Evolutionary conservation across 139 green algal species (phyloP).

Genomic region (Desmodesmus armatus): DNA sequence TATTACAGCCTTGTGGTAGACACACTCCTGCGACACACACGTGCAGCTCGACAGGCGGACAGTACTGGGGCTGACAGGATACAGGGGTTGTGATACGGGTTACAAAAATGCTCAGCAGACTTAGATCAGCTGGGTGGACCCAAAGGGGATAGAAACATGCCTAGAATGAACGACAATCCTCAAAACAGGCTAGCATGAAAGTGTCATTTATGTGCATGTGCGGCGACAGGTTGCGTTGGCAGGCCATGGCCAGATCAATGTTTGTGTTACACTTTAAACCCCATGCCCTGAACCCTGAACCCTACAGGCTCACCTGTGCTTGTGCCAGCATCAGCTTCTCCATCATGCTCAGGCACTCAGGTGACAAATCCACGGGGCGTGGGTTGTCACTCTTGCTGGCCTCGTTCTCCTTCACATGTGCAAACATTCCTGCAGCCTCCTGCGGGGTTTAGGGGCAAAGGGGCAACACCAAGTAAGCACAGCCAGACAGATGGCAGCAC

Average conservation of each 20-base stretch:
- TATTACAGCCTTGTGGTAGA: constrained; percentile 87
- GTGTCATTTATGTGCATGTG: constrained; percentile 79
- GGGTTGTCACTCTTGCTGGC: constrained; percentile 73
- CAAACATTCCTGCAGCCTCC: constrained; percentile 88
- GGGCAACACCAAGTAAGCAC: too few species aligned
- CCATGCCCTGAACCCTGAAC: background rate
- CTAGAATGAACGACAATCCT: background rate
- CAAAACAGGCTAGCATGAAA: too few species aligned
- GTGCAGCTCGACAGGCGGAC: too few species aligned
- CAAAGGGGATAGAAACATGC: background rate
- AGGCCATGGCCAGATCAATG: too few species aligned
- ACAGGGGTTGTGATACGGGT: too few species aligned
- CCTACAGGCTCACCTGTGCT: constrained; percentile 58
- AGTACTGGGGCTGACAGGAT: too few species aligned
- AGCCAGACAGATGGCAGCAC: too few species aligned
- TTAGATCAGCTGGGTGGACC: too few species aligned
- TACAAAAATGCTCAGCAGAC: too few species aligned
- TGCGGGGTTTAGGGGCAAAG: constrained; percentile 56
- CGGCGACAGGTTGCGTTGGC: too few species aligned
- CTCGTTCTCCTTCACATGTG: constrained; percentile 76
- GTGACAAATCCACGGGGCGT: constrained; percentile 78
- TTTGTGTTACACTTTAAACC: too few species aligned
- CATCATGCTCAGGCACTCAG: constrained; percentile 86
- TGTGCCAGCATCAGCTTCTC: constrained; percentile 96
- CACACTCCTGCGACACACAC: constrained; percentile 83